Evolutionary conservation across 805 yeast genomes (phyloP).

Genomic region (Candida broadrunensis): DNA sequence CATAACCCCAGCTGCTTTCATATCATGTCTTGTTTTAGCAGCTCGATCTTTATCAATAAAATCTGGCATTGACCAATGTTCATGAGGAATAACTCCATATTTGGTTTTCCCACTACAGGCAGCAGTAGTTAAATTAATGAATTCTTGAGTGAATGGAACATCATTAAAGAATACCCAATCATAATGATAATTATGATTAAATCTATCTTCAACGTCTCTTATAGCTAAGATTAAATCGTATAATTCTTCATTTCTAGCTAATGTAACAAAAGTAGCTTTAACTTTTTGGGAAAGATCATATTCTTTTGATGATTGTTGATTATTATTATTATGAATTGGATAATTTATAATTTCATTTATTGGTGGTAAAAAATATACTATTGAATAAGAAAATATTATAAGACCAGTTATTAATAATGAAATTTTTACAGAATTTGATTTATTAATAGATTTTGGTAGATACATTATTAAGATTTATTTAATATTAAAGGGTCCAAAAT

Average conservation of each 20-base stretch:
- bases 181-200: conserved; percentile 59
- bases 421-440: too few relatives aligned
- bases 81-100: conserved; percentile 59
- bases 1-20: conserved; percentile 40
- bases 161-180: conserved; percentile 84
- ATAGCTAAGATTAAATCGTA: conserved; percentile 56
- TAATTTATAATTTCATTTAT: too few relatives aligned
- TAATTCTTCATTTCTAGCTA: conserved; percentile 68
- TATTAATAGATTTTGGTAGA: too few relatives aligned
- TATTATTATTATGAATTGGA: too few relatives aligned
- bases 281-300: too few relatives aligned
- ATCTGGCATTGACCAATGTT: conserved; percentile 70
- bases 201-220: conserved; percentile 61
- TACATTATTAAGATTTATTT: too few relatives aligned
- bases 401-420: too few relatives aligned
- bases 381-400: too few relatives aligned
- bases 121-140: conserved; percentile 45
- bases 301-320: too few relatives aligned
- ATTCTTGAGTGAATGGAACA: conserved; percentile 55
- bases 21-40: conserved; percentile 23
- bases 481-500: too few relatives aligned
- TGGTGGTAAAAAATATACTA: too few relatives aligned
- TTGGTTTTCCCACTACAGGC: conserved; percentile 56
- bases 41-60: conserved; percentile 46
- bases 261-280: conserved; percentile 66